These are phyloP conservation scores for Aegilops tauschii DNA, from an alignment of 176 grass and related monocot genomes.

Conservation along the genomic window DNA sequence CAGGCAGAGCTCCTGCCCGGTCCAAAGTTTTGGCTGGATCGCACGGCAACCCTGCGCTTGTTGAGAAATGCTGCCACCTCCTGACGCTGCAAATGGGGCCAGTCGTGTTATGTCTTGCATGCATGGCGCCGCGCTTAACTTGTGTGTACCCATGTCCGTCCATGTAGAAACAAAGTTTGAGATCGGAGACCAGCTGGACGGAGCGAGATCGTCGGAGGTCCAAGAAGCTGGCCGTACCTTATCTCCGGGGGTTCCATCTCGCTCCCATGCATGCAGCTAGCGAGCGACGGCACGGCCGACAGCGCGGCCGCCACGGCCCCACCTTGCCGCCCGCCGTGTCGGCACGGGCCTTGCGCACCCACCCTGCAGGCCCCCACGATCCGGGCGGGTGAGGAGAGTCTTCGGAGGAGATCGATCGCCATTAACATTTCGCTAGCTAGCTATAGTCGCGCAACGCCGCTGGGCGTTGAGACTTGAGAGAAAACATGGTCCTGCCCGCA, in stretches of 20 bases:
- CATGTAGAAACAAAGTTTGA: constrained; percentile 7
- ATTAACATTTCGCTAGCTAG: background rate
- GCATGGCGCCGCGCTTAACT: constrained; percentile 4
- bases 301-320: background rate
- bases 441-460: background rate
- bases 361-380: background rate
- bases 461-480: background rate
- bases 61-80: background rate
- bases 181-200: background rate
- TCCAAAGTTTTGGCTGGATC: background rate
- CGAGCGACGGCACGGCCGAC: constrained; percentile 18
- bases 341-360: constrained; percentile 7
- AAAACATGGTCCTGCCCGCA: constrained; percentile 14
- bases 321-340: constrained; percentile 17
- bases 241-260: background rate
- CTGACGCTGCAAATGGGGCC: background rate
- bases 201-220: background rate
- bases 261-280: background rate
- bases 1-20: constrained; percentile 17
- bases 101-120: background rate
- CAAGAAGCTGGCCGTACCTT: background rate
- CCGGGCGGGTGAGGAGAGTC: background rate
- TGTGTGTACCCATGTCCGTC: background rate
- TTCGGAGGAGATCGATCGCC: background rate
- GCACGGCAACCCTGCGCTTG: background rate